Evolutionary conservation across 1,284 basidiomycete species (phyloP), one percentile per base, ranked within the genome.

Genomic region (Sporisorium exsertum): DNA sequence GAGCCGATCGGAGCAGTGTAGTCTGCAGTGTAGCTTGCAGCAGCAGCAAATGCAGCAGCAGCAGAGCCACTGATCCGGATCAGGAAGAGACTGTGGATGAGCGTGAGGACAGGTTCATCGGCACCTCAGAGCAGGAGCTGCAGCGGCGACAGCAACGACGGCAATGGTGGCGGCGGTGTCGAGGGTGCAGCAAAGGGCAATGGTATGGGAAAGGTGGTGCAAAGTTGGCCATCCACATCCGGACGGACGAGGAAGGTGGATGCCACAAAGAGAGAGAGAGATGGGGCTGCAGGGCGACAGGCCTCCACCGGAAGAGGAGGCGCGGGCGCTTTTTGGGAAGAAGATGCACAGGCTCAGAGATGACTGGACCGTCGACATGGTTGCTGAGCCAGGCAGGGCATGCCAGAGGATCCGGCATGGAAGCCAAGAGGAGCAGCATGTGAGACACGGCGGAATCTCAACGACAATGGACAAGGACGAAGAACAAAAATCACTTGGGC

Each of bases 211-310:
- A 49, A 35, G 40, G 43, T 57, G 59, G 29, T 24, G 13, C 56
- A 46, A n/a, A 55, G 45, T 26, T 68, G 65, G 51, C 45, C 29
- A 60, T 61, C 67, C 67, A 70, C 61, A 70, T 70, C 61, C 67
- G 67, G 37, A 32, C 13, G 35, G 67, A 60, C 61, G 47, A 56
- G 57, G 42, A 58, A 53, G 56, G 47, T 26, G 58, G 52, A 55
- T 49, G 45, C 47, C 46, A 50, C 20, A 35, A 52, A 40, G 26
- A 61, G 13, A 42, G 32, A 58, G 54, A 43, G 18, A 18, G 24
- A 24, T 26, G 24, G 45, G 43, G 13, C 45, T 35, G 35, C 35
- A 35, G 35, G 35, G 35, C 47, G 27, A 29, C 29, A 49, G 29
- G 47, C 47, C 47, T 49, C 47, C 47, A 29, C 47, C 27, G 6